phyloP scores from a whole-genome alignment of 1,284 basidiomycete species.

The Naganishia sp. region DNA sequence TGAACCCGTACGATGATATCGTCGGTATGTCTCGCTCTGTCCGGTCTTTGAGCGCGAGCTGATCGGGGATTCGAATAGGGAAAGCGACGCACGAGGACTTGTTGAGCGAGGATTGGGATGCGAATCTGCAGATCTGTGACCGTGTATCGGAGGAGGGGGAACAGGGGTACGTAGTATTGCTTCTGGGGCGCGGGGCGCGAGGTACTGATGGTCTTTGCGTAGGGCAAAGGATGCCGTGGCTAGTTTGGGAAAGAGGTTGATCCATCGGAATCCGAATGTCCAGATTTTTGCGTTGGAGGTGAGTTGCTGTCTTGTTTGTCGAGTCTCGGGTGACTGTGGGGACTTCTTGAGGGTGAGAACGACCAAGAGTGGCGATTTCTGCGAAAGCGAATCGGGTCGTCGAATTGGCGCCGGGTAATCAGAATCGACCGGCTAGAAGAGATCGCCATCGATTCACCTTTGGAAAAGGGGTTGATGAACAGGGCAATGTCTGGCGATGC shows the following conservation, averaged over 20 bases:
- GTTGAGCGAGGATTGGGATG: slow-evolving; percentile 92
- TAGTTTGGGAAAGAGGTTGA: slow-evolving; percentile 82
- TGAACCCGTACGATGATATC: slow-evolving; percentile 88
- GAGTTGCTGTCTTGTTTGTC: slow-evolving; percentile 30
- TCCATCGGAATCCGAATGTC: slow-evolving; percentile 93
- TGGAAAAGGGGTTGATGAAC: too few relatives aligned
- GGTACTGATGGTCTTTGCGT: slow-evolving; percentile 23
- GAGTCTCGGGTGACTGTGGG: neutral
- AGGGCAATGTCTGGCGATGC: too few relatives aligned
- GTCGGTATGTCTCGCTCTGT: slow-evolving; percentile 66
- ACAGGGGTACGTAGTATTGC: slow-evolving; percentile 63
- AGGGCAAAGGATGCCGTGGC: slow-evolving; percentile 86
- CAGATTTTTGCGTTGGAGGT: slow-evolving; percentile 85
- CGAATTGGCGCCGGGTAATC: neutral
- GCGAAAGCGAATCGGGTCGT: neutral
- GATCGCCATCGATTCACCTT: too few relatives aligned
- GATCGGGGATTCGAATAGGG: slow-evolving; percentile 55
- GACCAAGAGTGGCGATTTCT: neutral
- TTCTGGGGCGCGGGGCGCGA: neutral
- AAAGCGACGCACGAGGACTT: slow-evolving; percentile 95
- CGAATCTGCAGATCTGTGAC: slow-evolving; percentile 93
- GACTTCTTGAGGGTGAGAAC: neutral
- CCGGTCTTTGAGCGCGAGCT: slow-evolving; percentile 6
- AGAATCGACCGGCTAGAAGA: too few relatives aligned
- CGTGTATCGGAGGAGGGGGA: slow-evolving; percentile 88